These are phyloP conservation scores for Seiridium cupressi DNA, from an alignment of 2,329 filamentous ascomycete species.

Conservation along the genomic window DNA sequence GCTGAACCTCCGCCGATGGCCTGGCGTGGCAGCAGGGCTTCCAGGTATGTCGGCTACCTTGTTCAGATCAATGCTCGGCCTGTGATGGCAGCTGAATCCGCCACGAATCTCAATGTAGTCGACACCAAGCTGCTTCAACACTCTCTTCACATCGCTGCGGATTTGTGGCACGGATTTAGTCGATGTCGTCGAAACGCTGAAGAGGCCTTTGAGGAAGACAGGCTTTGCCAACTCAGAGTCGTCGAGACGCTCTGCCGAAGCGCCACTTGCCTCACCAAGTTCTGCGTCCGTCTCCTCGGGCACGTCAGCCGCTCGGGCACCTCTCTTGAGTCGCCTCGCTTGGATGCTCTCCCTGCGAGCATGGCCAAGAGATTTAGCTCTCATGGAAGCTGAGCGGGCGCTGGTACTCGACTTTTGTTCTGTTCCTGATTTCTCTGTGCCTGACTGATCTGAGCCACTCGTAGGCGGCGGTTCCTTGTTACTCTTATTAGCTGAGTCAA, in stretches of 20 bases:
- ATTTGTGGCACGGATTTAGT: conserved; percentile 86
- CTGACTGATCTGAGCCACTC: conserved; percentile 77
- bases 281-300: conserved; percentile 90
- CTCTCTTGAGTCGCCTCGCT: conserved; percentile 72
- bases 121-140: conserved; percentile 84
- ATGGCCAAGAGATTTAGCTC: conserved; percentile 87
- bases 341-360: conserved; percentile 90
- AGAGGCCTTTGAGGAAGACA: conserved; percentile 92
- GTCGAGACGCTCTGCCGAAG: conserved; percentile 60
- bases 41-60: conserved; percentile 64
- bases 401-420: conserved; percentile 51
- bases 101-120: conserved; percentile 90
- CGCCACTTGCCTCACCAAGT: conserved; percentile 58
- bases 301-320: conserved; percentile 71
- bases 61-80: conserved; percentile 84
- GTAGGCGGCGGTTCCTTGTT: conserved; percentile 68
- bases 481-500: conserved; percentile 39
- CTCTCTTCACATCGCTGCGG: conserved; percentile 83
- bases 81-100: conserved; percentile 85
- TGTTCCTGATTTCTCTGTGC: conserved; percentile 49
- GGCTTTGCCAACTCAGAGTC: conserved; percentile 84
- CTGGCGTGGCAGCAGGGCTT: conserved; percentile 54
- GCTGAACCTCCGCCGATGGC: conserved; percentile 77
- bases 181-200: conserved; percentile 95
- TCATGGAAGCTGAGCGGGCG: conserved; percentile 61